A percentile compares a stretch with the other conserved stretches of the same genome.
Conservation (phyloP, 2,329 filamentous ascomycete species). For the Exophiala sp. region DNA sequence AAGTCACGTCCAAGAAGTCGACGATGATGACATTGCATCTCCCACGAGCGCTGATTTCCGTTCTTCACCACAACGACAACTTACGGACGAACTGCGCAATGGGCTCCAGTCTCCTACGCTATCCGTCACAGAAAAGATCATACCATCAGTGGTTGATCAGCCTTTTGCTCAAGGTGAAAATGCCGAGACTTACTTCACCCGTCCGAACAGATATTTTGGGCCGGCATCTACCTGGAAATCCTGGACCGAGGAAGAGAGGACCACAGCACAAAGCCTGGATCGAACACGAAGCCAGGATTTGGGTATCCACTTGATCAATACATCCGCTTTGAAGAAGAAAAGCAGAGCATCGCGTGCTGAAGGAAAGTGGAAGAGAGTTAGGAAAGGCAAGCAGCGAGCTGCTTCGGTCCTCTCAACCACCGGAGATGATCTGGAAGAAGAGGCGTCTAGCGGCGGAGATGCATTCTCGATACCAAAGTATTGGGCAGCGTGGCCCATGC, state of each 20-base stretch:
- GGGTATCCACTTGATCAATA: slow-evolving; percentile 73
- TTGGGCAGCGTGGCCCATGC: slow-evolving; percentile 87
- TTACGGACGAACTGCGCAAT: background rate
- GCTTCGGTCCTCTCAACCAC: slow-evolving; percentile 3
- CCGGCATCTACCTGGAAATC: slow-evolving; percentile 69
- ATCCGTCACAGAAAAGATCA: background rate
- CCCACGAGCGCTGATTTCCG: background rate
- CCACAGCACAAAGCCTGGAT: slow-evolving; percentile 61
- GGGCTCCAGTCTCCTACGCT: background rate
- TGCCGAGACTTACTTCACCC: slow-evolving; percentile 31
- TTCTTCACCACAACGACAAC: slow-evolving; percentile 4
- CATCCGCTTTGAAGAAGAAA: slow-evolving; percentile 63
- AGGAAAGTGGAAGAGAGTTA: slow-evolving; percentile 1
- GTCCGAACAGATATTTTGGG: slow-evolving; percentile 73
- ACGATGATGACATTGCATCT: background rate
- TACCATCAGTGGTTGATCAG: slow-evolving; percentile 1
- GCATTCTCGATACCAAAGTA: slow-evolving; percentile 47
- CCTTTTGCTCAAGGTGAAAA: slow-evolving; percentile 13
- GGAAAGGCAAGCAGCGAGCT: slow-evolving; percentile 13
- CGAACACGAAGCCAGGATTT: slow-evolving; percentile 64
- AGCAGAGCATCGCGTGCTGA: slow-evolving; percentile 14
- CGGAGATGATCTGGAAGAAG: slow-evolving; percentile 5
- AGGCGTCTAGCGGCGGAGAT: slow-evolving; percentile 27
- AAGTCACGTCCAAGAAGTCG: slow-evolving; percentile 2
- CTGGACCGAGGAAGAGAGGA: slow-evolving; percentile 83